A percentile compares a stretch with the other conserved stretches of the same genome.
These are phyloP conservation scores for Paraconiothyrium brasiliense DNA, from an alignment of 2,329 filamentous ascomycete species.

Conservation along the genomic window DNA sequence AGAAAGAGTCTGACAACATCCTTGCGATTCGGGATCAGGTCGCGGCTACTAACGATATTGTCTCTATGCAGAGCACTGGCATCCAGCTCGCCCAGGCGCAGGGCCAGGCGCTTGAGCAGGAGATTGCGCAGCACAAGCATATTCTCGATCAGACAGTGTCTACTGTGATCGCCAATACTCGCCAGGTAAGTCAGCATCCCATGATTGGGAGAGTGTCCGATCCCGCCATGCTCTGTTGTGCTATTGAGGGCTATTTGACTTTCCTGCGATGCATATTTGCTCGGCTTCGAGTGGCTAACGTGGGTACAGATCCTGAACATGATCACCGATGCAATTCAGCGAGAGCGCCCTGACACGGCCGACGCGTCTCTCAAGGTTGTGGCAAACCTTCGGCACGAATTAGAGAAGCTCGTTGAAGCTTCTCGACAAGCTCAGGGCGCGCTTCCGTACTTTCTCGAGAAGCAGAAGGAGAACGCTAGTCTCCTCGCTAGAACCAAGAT, in stretches of 20 bases:
- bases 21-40: slow-evolving; percentile 40
- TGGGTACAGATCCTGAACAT: slow-evolving; percentile 28
- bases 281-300: not conserved
- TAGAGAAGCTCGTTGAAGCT: slow-evolving; percentile 36
- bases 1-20: slow-evolving; percentile 18
- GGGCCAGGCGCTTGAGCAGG: slow-evolving; percentile 28
- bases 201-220: too few relatives aligned
- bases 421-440: slow-evolving; percentile 29
- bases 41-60: slow-evolving; percentile 18
- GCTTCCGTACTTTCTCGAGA: slow-evolving; percentile 37
- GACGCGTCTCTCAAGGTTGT: slow-evolving; percentile 21
- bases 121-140: slow-evolving; percentile 31
- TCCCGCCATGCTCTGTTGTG: too few relatives aligned
- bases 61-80: slow-evolving; percentile 18
- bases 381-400: slow-evolving; percentile 36
- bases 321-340: slow-evolving; percentile 31
- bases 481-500: slow-evolving; percentile 35
- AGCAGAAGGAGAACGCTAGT: slow-evolving; percentile 40
- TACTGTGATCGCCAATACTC: slow-evolving; percentile 28
- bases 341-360: slow-evolving; percentile 23
- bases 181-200: slow-evolving; percentile 13
- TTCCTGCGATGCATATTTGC: not conserved
- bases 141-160: slow-evolving; percentile 31
- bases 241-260: not conserved
- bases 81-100: slow-evolving; percentile 37